Evolutionary conservation across 208 protist genomes (phyloP).

Genomic region (Trichomonas tenax): DNA sequence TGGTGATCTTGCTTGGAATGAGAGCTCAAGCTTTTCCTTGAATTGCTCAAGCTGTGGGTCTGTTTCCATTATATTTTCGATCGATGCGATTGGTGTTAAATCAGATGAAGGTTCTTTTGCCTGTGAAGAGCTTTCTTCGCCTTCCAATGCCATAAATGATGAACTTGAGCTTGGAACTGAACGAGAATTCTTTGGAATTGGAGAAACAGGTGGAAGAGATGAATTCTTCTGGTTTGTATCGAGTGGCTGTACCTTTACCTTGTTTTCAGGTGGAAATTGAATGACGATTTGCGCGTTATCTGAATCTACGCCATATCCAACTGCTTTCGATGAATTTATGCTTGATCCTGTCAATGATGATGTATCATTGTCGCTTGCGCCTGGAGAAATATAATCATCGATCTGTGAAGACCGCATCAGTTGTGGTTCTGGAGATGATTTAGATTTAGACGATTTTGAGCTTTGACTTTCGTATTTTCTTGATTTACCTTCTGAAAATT

Average conservation of each 20-base stretch:
- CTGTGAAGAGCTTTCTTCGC: background rate
- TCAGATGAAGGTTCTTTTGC: background rate
- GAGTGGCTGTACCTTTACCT: background rate
- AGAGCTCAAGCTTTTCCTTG: background rate
- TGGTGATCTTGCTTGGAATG: background rate
- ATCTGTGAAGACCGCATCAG: background rate
- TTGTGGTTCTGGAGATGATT: background rate
- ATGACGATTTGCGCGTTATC: background rate
- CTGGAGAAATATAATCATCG: background rate
- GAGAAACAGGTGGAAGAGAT: background rate
- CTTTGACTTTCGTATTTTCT: background rate
- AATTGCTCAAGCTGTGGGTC: background rate
- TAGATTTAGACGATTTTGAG: background rate
- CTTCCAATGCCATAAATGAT: background rate
- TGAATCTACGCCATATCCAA: background rate
- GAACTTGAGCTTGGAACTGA: background rate
- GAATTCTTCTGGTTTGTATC: background rate
- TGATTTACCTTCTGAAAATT: background rate
- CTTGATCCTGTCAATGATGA: background rate
- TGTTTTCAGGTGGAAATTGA: background rate
- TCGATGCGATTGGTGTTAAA: background rate
- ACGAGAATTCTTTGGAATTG: background rate
- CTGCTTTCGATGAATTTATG: background rate
- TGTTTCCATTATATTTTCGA: background rate
- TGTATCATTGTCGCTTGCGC: background rate